phyloP scores from a whole-genome alignment of 2,329 filamentous ascomycete species.

The Celoporthe dispersa region DNA sequence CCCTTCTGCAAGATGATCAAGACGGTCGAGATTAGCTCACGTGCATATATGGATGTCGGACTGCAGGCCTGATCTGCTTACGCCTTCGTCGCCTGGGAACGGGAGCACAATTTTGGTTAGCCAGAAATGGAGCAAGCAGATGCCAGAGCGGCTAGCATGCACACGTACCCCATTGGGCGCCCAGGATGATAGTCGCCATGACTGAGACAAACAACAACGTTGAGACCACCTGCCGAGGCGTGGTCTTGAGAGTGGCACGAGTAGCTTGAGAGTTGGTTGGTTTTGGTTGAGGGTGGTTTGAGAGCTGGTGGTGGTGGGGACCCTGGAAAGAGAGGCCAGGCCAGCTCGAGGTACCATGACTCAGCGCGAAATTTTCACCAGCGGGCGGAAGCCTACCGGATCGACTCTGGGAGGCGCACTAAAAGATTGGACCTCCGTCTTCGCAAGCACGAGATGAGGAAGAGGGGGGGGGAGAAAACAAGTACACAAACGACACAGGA shows the following conservation, averaged over 20 bases:
- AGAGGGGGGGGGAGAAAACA: too few species aligned
- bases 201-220: not conserved
- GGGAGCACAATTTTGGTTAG: not conserved
- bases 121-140: not conserved
- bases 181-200: not conserved
- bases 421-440: not conserved
- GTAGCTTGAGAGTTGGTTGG: not conserved
- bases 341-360: not conserved
- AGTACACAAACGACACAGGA: not conserved
- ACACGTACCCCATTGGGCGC: not conserved
- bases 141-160: too few species aligned
- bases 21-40: not conserved
- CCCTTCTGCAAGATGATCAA: not conserved
- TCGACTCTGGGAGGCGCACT: not conserved
- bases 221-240: too few species aligned
- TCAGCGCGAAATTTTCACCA: not conserved
- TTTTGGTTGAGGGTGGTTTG: too few species aligned
- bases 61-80: not conserved
- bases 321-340: too few species aligned
- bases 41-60: not conserved
- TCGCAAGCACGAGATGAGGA: not conserved
- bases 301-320: not conserved
- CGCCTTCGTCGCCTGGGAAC: not conserved
- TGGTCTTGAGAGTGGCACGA: not conserved
- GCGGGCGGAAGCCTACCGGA: not conserved